Base-by-base conservation (phyloP, 306 rosid genomes). In the Pachyrhizus erosus region DNA sequence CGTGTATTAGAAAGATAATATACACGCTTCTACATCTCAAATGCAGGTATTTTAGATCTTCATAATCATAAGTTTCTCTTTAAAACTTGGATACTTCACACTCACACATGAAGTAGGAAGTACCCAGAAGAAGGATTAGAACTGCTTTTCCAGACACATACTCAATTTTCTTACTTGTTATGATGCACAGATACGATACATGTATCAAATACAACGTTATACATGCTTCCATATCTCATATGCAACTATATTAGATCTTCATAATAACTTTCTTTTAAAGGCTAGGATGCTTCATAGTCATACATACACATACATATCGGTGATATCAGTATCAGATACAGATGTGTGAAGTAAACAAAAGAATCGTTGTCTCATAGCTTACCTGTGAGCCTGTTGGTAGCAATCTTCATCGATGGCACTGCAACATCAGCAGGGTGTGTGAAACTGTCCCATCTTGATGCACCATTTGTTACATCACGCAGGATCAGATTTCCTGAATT, bases 401-500 rank as follows among this genome's bases (percentile, higher is more conserved):
- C 52, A 66, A 84, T 72, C 31, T 46, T 84, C 87, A 84, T 84
- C 1, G 0, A 0, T 5, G 80, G 80, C 27, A 78, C 83, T 1
- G 83, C 80, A 9, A 29, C 7, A 65, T 54, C 83, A 0, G 75
- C 21, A 52, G 87, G 87, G 33, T 78, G 80, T 9, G 62, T 5
- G 65, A 78, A 84, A 84, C 87, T 84, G 5, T 84, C 83, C 87
- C 87, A 84, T 5, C 78, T 0, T 11, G 54, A 5, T 51, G 2
- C 12, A 29, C 76, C 83, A 29, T 21, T 78, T 17, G 12, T 65
- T 23, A 1, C 29, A 26, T 78, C 87, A 20, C n/a, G 29, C 2
- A 84, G 64, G 49, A 78, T 55, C 74, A 84, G 57, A 9, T 84
- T 84, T 17, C 87, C 83, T 1, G 33, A 9, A 73, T 72, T 71